Evolutionary conservation across 2,329 filamentous ascomycete genomes (phyloP).

Genomic region (Emergomyces orientalis): DNA sequence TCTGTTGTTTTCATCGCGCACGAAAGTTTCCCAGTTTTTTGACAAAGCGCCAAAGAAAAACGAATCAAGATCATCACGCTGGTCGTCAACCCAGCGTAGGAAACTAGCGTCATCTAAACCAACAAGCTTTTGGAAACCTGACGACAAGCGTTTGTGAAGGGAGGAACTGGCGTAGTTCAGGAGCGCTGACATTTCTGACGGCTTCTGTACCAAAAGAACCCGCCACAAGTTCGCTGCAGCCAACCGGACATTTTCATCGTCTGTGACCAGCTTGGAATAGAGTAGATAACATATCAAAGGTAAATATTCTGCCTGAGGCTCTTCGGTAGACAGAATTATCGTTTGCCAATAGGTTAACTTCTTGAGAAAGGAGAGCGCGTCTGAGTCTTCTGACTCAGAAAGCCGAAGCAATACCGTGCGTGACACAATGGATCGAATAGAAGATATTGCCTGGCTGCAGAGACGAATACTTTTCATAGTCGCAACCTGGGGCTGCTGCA

Average conservation of each 20-base stretch:
- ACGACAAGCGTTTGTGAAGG: constrained; percentile 61
- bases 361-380: constrained; percentile 63
- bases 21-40: constrained; percentile 81
- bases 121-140: constrained; percentile 72
- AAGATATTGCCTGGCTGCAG: constrained; percentile 71
- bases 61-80: constrained; percentile 66
- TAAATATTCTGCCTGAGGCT: constrained; percentile 70
- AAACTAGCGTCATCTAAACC: constrained; percentile 86
- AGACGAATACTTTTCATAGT: constrained; percentile 79
- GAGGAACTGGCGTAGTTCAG: constrained; percentile 61
- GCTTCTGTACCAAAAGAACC: constrained; percentile 90
- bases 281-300: constrained; percentile 86
- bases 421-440: constrained; percentile 67
- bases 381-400: constrained; percentile 67
- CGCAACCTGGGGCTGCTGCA: constrained; percentile 75
- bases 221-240: constrained; percentile 78
- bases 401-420: constrained; percentile 70
- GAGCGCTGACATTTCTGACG: constrained; percentile 65
- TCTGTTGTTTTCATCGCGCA: constrained; percentile 67
- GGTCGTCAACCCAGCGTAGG: constrained; percentile 75
- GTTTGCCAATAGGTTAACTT: constrained; percentile 95
- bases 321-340: constrained; percentile 69
- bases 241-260: constrained; percentile 56
- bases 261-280: constrained; percentile 76
- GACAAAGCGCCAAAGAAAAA: constrained; percentile 76